These are phyloP conservation scores for Fusarium redolens DNA, from an alignment of 2,329 filamentous ascomycete species.

Conservation along the genomic window DNA sequence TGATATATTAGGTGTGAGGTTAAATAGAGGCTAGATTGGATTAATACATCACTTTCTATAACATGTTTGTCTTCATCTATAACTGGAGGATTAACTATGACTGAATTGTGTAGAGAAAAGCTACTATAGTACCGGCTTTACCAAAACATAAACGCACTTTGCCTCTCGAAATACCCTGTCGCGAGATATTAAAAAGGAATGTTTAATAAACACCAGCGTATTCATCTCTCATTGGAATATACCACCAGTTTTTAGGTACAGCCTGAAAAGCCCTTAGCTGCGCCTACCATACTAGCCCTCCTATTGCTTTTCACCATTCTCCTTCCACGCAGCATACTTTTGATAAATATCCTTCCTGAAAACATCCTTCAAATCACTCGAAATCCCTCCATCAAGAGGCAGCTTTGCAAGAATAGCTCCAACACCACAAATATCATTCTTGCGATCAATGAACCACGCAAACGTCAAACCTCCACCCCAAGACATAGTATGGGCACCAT, in stretches of 20 bases:
- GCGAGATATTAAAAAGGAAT: no score
- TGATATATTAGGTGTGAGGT: neutral
- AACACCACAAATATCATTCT: conserved; percentile 58
- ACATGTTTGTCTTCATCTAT: neutral
- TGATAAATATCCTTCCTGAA: conserved; percentile 57
- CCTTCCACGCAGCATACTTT: conserved; percentile 43
- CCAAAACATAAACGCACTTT: no score
- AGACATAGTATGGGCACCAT: conserved; percentile 55
- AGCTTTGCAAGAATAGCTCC: conserved; percentile 54
- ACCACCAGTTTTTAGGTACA: neutral
- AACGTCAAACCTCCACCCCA: conserved; percentile 61
- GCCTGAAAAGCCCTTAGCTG: no score
- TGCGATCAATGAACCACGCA: conserved; percentile 61
- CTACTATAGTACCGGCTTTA: no score
- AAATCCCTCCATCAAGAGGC: conserved; percentile 43
- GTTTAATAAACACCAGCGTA: no score
- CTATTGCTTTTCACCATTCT: neutral
- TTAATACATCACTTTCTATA: neutral
- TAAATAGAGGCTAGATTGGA: neutral
- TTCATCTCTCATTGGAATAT: no score
- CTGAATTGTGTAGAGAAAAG: no score
- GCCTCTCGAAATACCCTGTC: no score
- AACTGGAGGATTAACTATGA: neutral
- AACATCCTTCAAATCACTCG: conserved; percentile 53
- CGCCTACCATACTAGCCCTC: no score